A percentile compares a stretch with the other conserved stretches of the same genome.
These are phyloP conservation scores for Pythium rhizo-oryzae DNA, from an alignment of 352 stramenopile species.

Conservation along the genomic window DNA sequence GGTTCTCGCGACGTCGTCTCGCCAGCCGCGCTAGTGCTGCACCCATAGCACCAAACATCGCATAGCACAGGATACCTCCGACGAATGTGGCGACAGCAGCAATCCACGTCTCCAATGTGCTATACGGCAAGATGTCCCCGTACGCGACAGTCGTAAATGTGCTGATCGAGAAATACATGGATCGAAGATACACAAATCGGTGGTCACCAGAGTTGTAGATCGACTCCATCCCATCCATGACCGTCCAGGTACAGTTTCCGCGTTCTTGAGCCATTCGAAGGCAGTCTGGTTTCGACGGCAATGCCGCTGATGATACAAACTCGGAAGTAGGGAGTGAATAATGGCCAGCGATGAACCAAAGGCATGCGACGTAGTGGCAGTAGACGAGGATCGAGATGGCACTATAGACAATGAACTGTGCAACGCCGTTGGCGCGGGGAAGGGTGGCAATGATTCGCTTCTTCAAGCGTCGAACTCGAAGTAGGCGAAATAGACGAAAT, in stretches of 20 bases:
- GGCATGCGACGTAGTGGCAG: conserved; percentile 30
- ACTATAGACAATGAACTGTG: conserved; percentile 37
- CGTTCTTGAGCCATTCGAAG: conserved; percentile 28
- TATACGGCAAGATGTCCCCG: conserved; percentile 38
- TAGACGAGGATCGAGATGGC: conserved; percentile 34
- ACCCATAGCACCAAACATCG: conserved; percentile 34
- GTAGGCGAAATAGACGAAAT: conserved; percentile 28
- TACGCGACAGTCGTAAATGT: conserved; percentile 41
- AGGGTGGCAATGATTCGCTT: conserved; percentile 20
- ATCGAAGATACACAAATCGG: conserved; percentile 28
- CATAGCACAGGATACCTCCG: conserved; percentile 34
- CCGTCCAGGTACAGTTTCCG: conserved; percentile 34
- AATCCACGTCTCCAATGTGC: conserved; percentile 27
- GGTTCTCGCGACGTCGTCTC: conserved; percentile 16
- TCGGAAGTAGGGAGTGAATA: conserved; percentile 15
- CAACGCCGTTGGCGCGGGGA: conserved; percentile 23
- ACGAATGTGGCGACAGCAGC: conserved; percentile 25
- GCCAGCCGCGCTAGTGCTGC: conserved; percentile 29
- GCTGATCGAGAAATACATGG: conserved; percentile 39
- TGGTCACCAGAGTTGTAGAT: conserved; percentile 15
- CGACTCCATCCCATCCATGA: conserved; percentile 31
- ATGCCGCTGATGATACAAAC: neutral
- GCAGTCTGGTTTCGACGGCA: conserved; percentile 28
- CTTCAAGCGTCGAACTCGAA: conserved; percentile 31
- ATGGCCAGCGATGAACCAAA: conserved; percentile 34